Percentiles rank a stretch among this genome's conserved stretches.
Evolutionary conservation across 257 asterid genomes (phyloP).

Genomic region (Scutellaria minor): DNA sequence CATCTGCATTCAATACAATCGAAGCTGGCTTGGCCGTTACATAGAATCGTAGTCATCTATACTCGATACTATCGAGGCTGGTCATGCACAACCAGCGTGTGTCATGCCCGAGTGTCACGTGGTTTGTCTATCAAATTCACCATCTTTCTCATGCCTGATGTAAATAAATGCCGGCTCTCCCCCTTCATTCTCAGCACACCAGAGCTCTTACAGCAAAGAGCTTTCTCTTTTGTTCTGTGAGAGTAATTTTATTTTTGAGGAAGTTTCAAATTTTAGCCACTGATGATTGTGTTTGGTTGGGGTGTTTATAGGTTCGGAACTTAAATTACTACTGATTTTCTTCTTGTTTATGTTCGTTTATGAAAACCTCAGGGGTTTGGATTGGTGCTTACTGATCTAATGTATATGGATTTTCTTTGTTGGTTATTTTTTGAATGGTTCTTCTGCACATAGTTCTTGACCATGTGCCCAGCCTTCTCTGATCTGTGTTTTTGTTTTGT

Average conservation of each 20-base stretch:
- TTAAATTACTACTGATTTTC: not conserved
- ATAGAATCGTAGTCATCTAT: not conserved
- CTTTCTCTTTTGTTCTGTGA: not conserved
- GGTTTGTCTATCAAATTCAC: slow-evolving; percentile 10
- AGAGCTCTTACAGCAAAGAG: not conserved
- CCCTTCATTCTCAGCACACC: not conserved
- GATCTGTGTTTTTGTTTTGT: slow-evolving; percentile 18
- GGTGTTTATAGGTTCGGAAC: slow-evolving; percentile 31
- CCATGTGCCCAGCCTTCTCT: not conserved
- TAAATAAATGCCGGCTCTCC: slow-evolving; percentile 26
- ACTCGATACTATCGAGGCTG: not conserved
- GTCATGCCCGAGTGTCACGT: not conserved
- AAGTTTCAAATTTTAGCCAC: not conserved
- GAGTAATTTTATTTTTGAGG: not conserved
- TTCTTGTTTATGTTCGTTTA: not conserved
- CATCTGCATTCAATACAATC: not conserved
- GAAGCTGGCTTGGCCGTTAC: not conserved
- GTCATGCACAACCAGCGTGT: not conserved
- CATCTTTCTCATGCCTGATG: not conserved
- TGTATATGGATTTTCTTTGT: no score
- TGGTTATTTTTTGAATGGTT: not conserved
- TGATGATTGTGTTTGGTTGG: not conserved
- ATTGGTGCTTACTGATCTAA: no score
- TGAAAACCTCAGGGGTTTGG: not conserved
- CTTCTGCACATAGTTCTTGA: not conserved